Evolutionary conservation across 306 rosid species (phyloP).

Genomic region (Prunus mongolica): DNA sequence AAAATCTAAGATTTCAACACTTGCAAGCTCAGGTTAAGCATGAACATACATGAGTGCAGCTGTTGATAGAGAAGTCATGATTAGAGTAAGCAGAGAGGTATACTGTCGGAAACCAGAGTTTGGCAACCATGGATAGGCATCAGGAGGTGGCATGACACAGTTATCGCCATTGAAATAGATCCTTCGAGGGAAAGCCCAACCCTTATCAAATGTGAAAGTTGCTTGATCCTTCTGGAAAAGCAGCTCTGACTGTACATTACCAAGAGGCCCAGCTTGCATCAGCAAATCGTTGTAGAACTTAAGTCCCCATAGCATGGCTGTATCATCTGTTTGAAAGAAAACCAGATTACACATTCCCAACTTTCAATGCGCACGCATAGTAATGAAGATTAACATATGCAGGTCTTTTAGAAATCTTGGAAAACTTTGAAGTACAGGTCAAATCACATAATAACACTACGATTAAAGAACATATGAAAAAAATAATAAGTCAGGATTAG

Average conservation of each 20-base stretch:
- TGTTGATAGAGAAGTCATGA: slow-evolving; percentile 34
- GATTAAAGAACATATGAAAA: background rate
- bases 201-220: slow-evolving; percentile 72
- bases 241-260: slow-evolving; percentile 88
- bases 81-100: slow-evolving; percentile 37
- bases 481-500: background rate
- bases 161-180: slow-evolving; percentile 87
- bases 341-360: background rate
- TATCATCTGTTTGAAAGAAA: slow-evolving; percentile 68
- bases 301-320: slow-evolving; percentile 89
- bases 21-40: slow-evolving; percentile 19
- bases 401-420: background rate
- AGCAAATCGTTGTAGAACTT: slow-evolving; percentile 88
- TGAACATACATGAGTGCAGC: slow-evolving; percentile 29
- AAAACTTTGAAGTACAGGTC: background rate
- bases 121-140: slow-evolving; percentile 75
- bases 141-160: slow-evolving; percentile 96
- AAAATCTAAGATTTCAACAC: slow-evolving; percentile 5
- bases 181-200: slow-evolving; percentile 91
- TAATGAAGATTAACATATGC: background rate
- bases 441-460: background rate
- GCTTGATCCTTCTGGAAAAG: slow-evolving; percentile 64
- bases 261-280: slow-evolving; percentile 63
- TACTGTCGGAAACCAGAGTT: slow-evolving; percentile 39
- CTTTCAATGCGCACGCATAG: background rate